These are phyloP conservation scores for Diaporthe nobilis DNA, from an alignment of 2,329 filamentous ascomycete genomes.

Conservation along the genomic window DNA sequence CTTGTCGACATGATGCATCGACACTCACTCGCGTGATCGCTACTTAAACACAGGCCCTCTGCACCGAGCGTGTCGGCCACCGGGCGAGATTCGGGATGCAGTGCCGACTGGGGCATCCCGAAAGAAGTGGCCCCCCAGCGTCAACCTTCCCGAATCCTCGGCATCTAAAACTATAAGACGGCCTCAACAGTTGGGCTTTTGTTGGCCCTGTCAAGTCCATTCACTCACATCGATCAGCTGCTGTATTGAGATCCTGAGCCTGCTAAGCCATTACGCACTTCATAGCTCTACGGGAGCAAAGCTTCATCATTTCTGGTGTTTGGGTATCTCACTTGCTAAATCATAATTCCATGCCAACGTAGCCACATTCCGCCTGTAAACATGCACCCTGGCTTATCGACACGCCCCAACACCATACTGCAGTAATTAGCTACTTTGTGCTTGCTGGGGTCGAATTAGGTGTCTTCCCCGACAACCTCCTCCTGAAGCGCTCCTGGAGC, in stretches of 20 bases:
- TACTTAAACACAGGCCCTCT: not conserved
- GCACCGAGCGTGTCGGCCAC: not conserved
- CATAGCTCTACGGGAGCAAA: not conserved
- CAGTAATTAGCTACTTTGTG: not conserved
- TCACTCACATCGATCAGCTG: not conserved
- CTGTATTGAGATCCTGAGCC: not conserved
- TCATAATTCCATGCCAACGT: not conserved
- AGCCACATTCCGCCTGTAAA: not conserved
- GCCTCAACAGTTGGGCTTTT: slow-evolving; percentile 29
- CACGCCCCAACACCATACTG: not conserved
- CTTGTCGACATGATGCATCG: not conserved
- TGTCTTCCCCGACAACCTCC: not conserved
- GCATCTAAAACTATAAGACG: slow-evolving; percentile 24
- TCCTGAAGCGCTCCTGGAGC: slow-evolving; percentile 21
- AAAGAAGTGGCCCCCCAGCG: not conserved
- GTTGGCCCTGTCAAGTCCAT: not conserved
- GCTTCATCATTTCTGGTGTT: not conserved
- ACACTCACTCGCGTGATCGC: not conserved
- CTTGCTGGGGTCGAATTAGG: slow-evolving; percentile 17
- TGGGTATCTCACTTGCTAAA: slow-evolving; percentile 17
- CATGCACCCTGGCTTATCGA: not conserved
- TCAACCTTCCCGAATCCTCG: slow-evolving; percentile 8
- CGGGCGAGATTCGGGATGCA: slow-evolving; percentile 15
- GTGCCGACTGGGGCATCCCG: not conserved
- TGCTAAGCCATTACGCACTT: not conserved